Percentiles rank a stretch among this genome's conserved stretches.
Conservation (phyloP, 495 filamentous ascomycete genomes). For the Daldinia childiae region DNA sequence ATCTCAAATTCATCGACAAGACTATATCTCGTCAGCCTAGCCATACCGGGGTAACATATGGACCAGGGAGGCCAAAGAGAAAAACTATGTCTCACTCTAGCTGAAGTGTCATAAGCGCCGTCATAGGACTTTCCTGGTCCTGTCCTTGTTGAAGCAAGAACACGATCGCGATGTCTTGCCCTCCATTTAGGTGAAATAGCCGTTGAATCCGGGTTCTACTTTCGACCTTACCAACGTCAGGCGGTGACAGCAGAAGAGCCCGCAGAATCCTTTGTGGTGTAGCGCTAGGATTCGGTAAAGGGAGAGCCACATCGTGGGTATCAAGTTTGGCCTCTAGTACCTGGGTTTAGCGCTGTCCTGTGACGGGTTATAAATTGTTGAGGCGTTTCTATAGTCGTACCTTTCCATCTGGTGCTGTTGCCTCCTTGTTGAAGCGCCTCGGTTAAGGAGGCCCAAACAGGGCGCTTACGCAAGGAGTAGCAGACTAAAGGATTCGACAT, state of each 20-base stretch:
- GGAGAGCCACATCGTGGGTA: conserved; percentile 65
- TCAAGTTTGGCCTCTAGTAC: conserved; percentile 58
- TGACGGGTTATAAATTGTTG: background rate
- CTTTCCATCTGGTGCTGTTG: conserved; percentile 56
- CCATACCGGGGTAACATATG: background rate
- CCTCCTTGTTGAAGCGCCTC: conserved; percentile 52
- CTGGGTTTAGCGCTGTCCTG: conserved; percentile 14
- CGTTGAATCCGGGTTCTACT: conserved; percentile 57
- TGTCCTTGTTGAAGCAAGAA: conserved; percentile 59
- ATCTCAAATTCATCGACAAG: conserved; percentile 42
- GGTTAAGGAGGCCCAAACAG: conserved; percentile 59
- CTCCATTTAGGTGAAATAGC: conserved; percentile 56
- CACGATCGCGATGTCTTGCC: conserved; percentile 58
- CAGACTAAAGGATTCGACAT: conserved; percentile 57
- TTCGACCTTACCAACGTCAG: conserved; percentile 49
- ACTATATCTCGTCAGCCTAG: conserved; percentile 33
- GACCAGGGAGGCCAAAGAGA: background rate
- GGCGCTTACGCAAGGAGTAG: conserved; percentile 62
- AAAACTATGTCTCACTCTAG: conserved; percentile 45
- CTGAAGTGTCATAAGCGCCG: conserved; percentile 56
- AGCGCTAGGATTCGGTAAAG: conserved; percentile 32
- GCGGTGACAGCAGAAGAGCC: conserved; percentile 63
- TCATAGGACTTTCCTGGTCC: conserved; percentile 41
- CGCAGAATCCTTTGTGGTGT: conserved; percentile 48
- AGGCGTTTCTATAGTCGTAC: conserved; percentile 44